These are phyloP conservation scores for Xylariaceae sp. DNA, from an alignment of 2,329 filamentous ascomycete genomes.

Conservation along the genomic window DNA sequence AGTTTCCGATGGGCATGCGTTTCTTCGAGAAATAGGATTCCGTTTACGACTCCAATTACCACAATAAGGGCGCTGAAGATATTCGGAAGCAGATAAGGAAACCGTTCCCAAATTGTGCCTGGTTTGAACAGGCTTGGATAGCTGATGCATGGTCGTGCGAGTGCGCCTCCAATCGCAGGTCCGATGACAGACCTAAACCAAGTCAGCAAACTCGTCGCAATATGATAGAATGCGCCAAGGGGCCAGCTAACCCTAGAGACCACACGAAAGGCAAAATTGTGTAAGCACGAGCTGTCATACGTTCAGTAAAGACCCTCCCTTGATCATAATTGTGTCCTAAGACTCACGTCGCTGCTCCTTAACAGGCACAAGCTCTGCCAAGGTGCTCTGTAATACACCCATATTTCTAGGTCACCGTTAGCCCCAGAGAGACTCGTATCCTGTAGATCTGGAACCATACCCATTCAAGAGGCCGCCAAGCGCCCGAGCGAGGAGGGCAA, in stretches of 20 bases:
- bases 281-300: constrained; percentile 71
- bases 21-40: constrained; percentile 75
- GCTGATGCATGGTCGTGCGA: constrained; percentile 80
- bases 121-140: constrained; percentile 70
- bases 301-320: constrained; percentile 27
- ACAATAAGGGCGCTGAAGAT: constrained; percentile 61
- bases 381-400: constrained; percentile 89
- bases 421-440: constrained; percentile 22
- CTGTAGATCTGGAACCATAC: constrained; percentile 42
- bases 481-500: constrained; percentile 82
- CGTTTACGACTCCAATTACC: constrained; percentile 59
- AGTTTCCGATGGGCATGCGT: constrained; percentile 81
- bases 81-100: constrained; percentile 68
- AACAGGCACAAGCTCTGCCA: constrained; percentile 86
- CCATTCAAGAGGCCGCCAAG: constrained; percentile 90
- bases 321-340: not conserved
- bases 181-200: constrained; percentile 75
- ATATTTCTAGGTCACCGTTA: constrained; percentile 63
- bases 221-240: not conserved
- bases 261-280: constrained; percentile 98
- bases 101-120: constrained; percentile 76
- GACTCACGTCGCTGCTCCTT: constrained; percentile 85
- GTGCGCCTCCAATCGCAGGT: constrained; percentile 81
- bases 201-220: constrained; percentile 27
- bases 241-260: constrained; percentile 75